Evolutionary conservation across 768 basidiomycete genomes (phyloP), one percentile per base, ranked within the genome.

Genomic region (Cubamyces sp.): DNA sequence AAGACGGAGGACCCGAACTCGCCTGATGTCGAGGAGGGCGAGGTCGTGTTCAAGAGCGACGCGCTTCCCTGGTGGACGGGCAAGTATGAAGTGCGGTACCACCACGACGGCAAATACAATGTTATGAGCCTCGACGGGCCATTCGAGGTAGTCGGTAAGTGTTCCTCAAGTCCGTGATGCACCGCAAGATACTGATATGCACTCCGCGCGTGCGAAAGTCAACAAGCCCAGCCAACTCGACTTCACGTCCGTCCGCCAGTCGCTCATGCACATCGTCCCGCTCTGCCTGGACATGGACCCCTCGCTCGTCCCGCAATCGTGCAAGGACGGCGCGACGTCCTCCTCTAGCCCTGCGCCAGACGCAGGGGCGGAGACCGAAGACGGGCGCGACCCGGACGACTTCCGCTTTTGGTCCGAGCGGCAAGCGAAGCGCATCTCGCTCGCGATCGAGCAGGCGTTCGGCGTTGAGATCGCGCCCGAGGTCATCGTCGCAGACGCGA

Each of bases 41-140:
- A 78, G 6, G 81, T 93, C 5, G 82, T 85, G 4, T 97, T 98
- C 77, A 82, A 83, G 65, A 87, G 87, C 0, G 84, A 92, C 68
- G 85, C 84, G 18, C 78, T 98, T 23, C 95, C 96, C 2, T 97
- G 96, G 95, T 75, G 84, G 39, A 81, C 84, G 39, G 97, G 96
- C 7, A 76, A 77, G 54, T 99, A 98, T 72, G 97, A 99, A 81
- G 87, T 93, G 68, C 76, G 94, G 3, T 96, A 95, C 72, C 97
- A 99, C 70, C 96, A 98, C 70, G 94, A 97, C 73, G 95, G 94
- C 50, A 98, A 96, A 74, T 92, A 99, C 76, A 97, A 95, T 74
- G 97, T 98, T 58, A 90, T 98, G 84, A 85, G 87, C 55, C 70
- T 90, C 54, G 87, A 91, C 50, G 91, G 88, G 1, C 93, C 94